These are phyloP conservation scores for Fennellomyces sp. DNA, from an alignment of 371 early-diverging fungal genomes.

Conservation along the genomic window DNA sequence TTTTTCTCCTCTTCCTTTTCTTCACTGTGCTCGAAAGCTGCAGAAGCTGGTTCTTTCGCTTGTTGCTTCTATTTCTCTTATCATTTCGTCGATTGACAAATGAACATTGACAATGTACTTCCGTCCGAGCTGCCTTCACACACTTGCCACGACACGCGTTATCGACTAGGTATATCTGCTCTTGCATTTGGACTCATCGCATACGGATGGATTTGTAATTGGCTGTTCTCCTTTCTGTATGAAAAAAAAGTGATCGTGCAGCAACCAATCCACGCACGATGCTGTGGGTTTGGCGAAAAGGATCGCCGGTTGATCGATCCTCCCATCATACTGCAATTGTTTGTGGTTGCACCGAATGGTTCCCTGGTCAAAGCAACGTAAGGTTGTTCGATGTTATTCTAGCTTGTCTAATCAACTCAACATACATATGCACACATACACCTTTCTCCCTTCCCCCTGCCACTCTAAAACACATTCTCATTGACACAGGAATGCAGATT, in stretches of 20 bases:
- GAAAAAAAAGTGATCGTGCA: slow-evolving; percentile 49
- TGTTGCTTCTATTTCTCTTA: no score
- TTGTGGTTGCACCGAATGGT: slow-evolving; percentile 22
- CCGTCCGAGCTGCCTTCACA: no score
- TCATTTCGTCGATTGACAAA: no score
- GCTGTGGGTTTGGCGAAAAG: slow-evolving; percentile 76
- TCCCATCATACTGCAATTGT: slow-evolving; percentile 64
- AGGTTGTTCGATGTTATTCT: neutral
- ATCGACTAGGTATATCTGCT: slow-evolving; percentile 12
- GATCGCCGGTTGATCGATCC: slow-evolving; percentile 75
- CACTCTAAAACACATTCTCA: neutral
- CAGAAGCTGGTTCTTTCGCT: no score
- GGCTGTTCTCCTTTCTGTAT: neutral
- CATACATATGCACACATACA: neutral
- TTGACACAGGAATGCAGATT: slow-evolving; percentile 5
- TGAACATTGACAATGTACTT: no score
- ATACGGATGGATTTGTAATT: neutral
- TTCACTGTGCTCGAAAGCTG: no score
- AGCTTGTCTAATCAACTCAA: no score
- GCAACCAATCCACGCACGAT: slow-evolving; percentile 67
- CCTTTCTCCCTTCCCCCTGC: neutral
- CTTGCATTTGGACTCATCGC: neutral
- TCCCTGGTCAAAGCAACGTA: slow-evolving; percentile 9
- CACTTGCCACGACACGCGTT: slow-evolving; percentile 11
- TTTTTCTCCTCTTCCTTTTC: no score